Base-by-base conservation (phyloP, 2,329 filamentous ascomycete species). In the Parascedosporium putredinis region DNA sequence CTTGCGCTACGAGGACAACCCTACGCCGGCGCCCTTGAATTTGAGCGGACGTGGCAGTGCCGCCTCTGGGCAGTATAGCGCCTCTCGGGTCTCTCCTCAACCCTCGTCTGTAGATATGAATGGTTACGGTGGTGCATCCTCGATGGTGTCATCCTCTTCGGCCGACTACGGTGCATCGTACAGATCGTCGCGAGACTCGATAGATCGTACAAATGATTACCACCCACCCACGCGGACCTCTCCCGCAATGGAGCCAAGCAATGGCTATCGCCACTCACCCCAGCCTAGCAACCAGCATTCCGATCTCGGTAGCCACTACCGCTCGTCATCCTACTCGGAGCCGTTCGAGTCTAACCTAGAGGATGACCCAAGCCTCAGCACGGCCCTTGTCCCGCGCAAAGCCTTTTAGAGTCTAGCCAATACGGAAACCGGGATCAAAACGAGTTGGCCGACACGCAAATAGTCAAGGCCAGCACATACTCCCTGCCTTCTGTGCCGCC, bases 401-500 rank as follows among this genome's bases (percentile, higher is more conserved):
- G 45, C 23, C 10, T 43, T 40, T 18, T 23, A 2, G 43, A 29
- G 12, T 50, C 49, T 6, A 31, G 25, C 20, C 45, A 50, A n/a
- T 42, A 49, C 2, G 29, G 36, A 22, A 20, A 3, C 7, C 24
- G 23, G 22, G n/a, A 29, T 18, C 36, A 49, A 22, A 34, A 29
- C 47, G 47, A 50, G 24, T 18, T 29, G 7, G 38, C 42, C 12
- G 47, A 50, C 18, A 50, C 27, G 5, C 38, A 34, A 14, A 14
- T 36, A 3, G 18, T 29, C 18, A 34, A 42, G 29, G 14, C 38
- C 7, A 27, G 18, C 38, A 45, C 25, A 27, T 36, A 34, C 16
- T 14, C 18, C 10, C 25, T 50, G 18, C 71, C 74, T 1, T 59
- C 69, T 3, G 66, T 81, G 2, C 80, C 80, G 4, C 61, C 76